Conservation (phyloP, 2,329 filamentous ascomycete species). For the Huntiella savannae region DNA sequence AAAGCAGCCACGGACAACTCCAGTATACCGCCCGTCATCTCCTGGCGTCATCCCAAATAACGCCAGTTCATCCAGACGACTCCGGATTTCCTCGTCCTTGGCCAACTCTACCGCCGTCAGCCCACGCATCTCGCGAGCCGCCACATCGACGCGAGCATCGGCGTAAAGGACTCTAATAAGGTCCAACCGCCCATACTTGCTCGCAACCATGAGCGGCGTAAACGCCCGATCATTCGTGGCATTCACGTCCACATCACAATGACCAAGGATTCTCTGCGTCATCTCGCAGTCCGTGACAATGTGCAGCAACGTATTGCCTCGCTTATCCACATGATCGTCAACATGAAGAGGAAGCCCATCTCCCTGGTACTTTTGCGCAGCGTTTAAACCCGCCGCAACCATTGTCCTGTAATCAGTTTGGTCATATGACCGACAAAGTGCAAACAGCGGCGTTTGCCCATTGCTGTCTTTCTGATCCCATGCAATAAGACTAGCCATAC, state of each 20-base stretch:
- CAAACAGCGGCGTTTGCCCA: constrained; percentile 93
- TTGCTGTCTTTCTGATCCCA: constrained; percentile 91
- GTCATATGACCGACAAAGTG: constrained; percentile 86
- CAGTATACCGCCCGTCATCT: constrained; percentile 65
- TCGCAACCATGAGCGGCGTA: constrained; percentile 91
- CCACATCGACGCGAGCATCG: constrained; percentile 71
- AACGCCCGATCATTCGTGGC: constrained; percentile 89
- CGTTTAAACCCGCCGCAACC: constrained; percentile 63
- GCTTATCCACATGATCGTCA: constrained; percentile 79
- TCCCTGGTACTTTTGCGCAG: constrained; percentile 54
- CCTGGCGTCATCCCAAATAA: constrained; percentile 57
- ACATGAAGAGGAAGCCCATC: constrained; percentile 69
- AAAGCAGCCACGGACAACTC: constrained; percentile 87
- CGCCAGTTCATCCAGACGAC: constrained; percentile 85
- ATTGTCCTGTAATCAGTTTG: constrained; percentile 71
- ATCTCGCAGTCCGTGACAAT: constrained; percentile 76
- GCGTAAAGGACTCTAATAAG: constrained; percentile 77
- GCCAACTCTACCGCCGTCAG: constrained; percentile 89
- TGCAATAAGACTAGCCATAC: constrained; percentile 58
- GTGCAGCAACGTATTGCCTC: constrained; percentile 89
- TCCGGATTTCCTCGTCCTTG: constrained; percentile 93
- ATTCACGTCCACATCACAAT: constrained; percentile 90
- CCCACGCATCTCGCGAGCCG: constrained; percentile 66
- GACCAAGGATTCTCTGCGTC: constrained; percentile 53
- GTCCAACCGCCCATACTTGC: constrained; percentile 91